These are phyloP conservation scores for Dendrocalamus latiflorus DNA, from an alignment of 202 grass and related monocot species.

Conservation along the genomic window DNA sequence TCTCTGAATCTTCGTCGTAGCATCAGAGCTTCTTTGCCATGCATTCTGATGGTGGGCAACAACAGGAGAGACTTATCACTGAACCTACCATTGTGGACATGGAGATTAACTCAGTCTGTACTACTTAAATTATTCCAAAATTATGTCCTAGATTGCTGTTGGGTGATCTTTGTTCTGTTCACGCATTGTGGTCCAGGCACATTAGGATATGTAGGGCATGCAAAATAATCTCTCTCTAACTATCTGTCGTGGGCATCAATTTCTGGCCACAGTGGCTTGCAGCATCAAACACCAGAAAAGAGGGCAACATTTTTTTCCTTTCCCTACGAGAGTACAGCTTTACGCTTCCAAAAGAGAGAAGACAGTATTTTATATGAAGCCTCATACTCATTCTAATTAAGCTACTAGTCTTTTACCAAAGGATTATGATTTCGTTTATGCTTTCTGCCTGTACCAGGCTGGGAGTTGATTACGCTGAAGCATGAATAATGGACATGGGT, in stretches of 20 bases:
- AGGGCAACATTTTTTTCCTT: neutral
- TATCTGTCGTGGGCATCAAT: neutral
- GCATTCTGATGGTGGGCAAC: neutral
- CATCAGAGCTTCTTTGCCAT: neutral
- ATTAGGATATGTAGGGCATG: neutral
- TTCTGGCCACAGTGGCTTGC: neutral
- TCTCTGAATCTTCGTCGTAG: too few species aligned
- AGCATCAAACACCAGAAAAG: neutral
- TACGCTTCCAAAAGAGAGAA: neutral
- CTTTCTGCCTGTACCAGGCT: conserved; percentile 19
- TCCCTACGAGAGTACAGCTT: neutral
- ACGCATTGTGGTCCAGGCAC: neutral
- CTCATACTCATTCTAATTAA: neutral
- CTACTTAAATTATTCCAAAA: neutral
- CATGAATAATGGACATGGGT: neutral
- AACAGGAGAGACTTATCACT: neutral
- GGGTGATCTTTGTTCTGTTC: neutral
- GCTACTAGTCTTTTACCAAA: neutral
- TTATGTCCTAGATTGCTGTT: neutral
- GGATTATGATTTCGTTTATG: too few species aligned
- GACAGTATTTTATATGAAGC: neutral
- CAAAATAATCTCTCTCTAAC: neutral
- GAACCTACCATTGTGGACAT: neutral
- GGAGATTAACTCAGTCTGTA: neutral
- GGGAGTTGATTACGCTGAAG: neutral